Percentiles rank a stretch among this genome's conserved stretches.
phyloP scores from a whole-genome alignment of 2,329 filamentous ascomycete genomes.

The Botryotinia narcissicola region DNA sequence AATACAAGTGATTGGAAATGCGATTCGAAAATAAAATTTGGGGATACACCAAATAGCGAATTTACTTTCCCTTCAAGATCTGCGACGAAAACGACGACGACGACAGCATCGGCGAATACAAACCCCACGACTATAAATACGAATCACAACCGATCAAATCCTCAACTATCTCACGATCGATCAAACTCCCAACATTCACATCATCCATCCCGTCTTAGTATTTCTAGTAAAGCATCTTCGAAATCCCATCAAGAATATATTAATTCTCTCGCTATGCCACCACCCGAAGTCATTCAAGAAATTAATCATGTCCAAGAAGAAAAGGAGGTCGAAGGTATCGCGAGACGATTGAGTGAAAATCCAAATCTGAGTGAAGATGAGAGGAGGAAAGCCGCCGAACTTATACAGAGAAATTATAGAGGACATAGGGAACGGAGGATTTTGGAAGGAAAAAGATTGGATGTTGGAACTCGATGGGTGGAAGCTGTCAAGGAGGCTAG shows the following conservation, averaged over 20 bases:
- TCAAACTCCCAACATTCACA: slow-evolving; percentile 16
- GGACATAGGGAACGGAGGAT: slow-evolving; percentile 73
- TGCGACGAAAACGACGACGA: neutral
- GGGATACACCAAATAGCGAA: neutral
- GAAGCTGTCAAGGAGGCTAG: slow-evolving; percentile 55
- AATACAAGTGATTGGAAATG: neutral
- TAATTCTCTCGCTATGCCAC: slow-evolving; percentile 33
- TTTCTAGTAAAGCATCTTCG: slow-evolving; percentile 26
- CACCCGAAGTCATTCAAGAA: slow-evolving; percentile 45
- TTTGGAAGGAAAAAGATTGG: slow-evolving; percentile 63
- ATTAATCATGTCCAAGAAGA: slow-evolving; percentile 50
- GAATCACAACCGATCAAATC: neutral
- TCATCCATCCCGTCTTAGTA: slow-evolving; percentile 28
- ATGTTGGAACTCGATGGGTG: slow-evolving; percentile 36
- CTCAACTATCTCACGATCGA: neutral
- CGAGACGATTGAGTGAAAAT: slow-evolving; percentile 30
- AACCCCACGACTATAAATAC: neutral
- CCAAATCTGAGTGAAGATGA: slow-evolving; percentile 41
- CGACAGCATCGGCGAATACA: neutral
- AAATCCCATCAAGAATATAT: slow-evolving; percentile 37
- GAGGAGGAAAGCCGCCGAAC: slow-evolving; percentile 49
- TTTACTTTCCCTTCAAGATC: slow-evolving; percentile 1
- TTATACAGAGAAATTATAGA: slow-evolving; percentile 71
- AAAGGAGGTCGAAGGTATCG: slow-evolving; percentile 34
- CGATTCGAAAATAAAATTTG: slow-evolving; percentile 16